A percentile compares a stretch with the other conserved stretches of the same genome.
phyloP scores from a whole-genome alignment of 2,329 filamentous ascomycete genomes.

The Byssothecium circinans region DNA sequence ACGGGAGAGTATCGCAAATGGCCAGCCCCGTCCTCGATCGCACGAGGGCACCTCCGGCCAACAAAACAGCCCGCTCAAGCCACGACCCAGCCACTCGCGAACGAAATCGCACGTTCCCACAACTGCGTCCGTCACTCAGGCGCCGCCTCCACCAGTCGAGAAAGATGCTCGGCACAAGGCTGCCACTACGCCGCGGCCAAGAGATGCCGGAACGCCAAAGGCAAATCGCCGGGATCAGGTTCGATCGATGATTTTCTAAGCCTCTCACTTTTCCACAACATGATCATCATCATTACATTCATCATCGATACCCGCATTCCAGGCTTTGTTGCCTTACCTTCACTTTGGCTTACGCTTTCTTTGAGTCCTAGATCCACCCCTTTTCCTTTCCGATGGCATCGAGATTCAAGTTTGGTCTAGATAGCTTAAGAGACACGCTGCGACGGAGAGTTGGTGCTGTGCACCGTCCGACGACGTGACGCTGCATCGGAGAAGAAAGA shows the following conservation, averaged over 20 bases:
- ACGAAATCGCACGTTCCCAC: slow-evolving; percentile 33
- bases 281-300: slow-evolving; percentile 18
- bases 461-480: neutral
- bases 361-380: slow-evolving; percentile 23
- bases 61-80: slow-evolving; percentile 34
- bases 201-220: slow-evolving; percentile 12
- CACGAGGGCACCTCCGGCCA: slow-evolving; percentile 28
- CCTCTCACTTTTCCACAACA: slow-evolving; percentile 3
- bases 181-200: slow-evolving; percentile 11
- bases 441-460: slow-evolving; percentile 19
- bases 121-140: slow-evolving; percentile 1
- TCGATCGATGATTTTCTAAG: slow-evolving; percentile 47
- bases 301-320: slow-evolving; percentile 25
- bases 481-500: neutral
- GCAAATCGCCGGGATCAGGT: slow-evolving; percentile 41
- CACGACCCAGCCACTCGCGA: slow-evolving; percentile 26
- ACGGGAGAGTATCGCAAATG: slow-evolving; percentile 19
- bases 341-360: slow-evolving; percentile 30
- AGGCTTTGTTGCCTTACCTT: slow-evolving; percentile 8
- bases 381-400: slow-evolving; percentile 15
- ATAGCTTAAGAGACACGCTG: slow-evolving; percentile 5
- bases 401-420: slow-evolving; percentile 26
- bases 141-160: slow-evolving; percentile 38
- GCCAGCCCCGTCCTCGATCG: slow-evolving; percentile 34
- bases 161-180: slow-evolving; percentile 27